Base-by-base conservation (phyloP, 2,329 filamentous ascomycete species). In the Neofusicoccum ribis region DNA sequence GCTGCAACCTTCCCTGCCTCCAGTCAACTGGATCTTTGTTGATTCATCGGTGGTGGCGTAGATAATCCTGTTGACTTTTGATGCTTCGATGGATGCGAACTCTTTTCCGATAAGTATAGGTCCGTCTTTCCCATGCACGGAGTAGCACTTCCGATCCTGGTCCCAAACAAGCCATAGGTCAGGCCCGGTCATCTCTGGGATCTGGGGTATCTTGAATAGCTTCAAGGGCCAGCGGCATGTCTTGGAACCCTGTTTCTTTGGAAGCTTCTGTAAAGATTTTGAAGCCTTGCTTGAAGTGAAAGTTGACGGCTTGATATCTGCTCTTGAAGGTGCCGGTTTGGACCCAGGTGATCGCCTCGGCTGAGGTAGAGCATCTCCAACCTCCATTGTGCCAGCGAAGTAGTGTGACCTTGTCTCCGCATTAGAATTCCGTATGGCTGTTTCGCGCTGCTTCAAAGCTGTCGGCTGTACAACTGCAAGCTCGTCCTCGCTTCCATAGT, bases 391-490 rank as follows among this genome's bases (percentile, higher is more conserved):
- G 2, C 31, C 52, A n/a, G 17, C 1, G n/a, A 60, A 47, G 20
- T 47, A 39, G 11, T 6, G 41, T 3, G 56, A 60, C 5, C 15
- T 60, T 14, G n/a, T 46, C 7, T 23, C 41, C 17, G 41, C 56
- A 23, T 60, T 31, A n/a, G 47, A 9, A 20, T 11, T 6, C 11
- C 56, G 15, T 36, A 47, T 37, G 11, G n/a, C 23, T 12, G 31
- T 15, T 20, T 60, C 56, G n/a, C 56, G 56, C 12, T 60, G 56
- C 31, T 60, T 60, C 15, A 47, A 37, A 17, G n/a, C 41, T 15
- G 11, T 46, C 5, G 41, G 56, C 3, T 36, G 2, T 23, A 9
- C 27, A 14, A 34, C 3, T 9, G 11, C 8, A 7, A 60, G 43
- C n/a, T 60, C 56, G 31, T 60, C 56, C 44, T 47, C 56, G 15